Evolutionary conservation across 2,329 filamentous ascomycete genomes (phyloP).

Genomic region (Plectosphaerella sp.): DNA sequence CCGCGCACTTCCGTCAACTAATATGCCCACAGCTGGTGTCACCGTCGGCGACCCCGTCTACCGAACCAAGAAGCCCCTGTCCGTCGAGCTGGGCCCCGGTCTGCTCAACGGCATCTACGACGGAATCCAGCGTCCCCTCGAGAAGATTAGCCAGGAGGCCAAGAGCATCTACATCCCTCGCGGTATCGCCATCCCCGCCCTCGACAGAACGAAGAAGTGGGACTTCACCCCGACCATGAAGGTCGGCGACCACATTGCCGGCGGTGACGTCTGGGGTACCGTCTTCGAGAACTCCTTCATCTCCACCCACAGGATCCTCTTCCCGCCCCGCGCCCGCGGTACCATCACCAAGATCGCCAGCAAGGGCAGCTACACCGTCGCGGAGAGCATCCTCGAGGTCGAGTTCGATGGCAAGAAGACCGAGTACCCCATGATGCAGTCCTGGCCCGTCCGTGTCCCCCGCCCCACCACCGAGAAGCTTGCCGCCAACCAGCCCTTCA

Average conservation of each 20-base stretch:
- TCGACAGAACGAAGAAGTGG: constrained; percentile 93
- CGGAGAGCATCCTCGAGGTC: constrained; percentile 88
- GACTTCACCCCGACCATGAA: constrained; percentile 89
- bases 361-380: constrained; percentile 91
- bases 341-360: constrained; percentile 87
- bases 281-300: constrained; percentile 97
- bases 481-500: constrained; percentile 81
- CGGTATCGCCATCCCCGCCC: constrained; percentile 80
- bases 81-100: constrained; percentile 94
- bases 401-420: constrained; percentile 97
- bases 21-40: constrained; percentile 66
- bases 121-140: constrained; percentile 93
- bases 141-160: constrained; percentile 71
- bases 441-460: constrained; percentile 95
- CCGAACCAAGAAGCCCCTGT: constrained; percentile 91
- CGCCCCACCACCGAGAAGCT: constrained; percentile 90
- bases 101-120: constrained; percentile 99
- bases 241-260: constrained; percentile 94
- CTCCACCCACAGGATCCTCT: constrained; percentile 85
- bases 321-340: constrained; percentile 85
- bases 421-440: constrained; percentile 97
- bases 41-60: constrained; percentile 90
- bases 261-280: constrained; percentile 91
- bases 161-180: constrained; percentile 97
- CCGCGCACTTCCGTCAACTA: not conserved